These are phyloP conservation scores for Bigelowiella natans DNA, from an alignment of 78 protist species.

Conservation along the genomic window DNA sequence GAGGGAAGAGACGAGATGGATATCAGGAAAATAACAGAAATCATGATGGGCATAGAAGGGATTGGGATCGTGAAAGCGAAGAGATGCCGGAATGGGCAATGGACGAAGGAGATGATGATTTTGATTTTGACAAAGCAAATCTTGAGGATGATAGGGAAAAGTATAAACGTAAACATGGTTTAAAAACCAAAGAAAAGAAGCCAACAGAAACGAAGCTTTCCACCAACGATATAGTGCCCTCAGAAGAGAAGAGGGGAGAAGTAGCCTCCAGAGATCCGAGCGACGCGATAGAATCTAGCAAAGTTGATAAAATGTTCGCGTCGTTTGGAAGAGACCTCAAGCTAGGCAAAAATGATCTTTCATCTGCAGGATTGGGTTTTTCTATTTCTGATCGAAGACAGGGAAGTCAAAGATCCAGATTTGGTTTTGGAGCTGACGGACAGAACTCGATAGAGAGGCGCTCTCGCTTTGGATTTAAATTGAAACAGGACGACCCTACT, in stretches of 20 bases:
- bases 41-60: neutral
- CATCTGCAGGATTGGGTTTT: no score
- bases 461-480: neutral
- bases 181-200: neutral
- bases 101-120: neutral
- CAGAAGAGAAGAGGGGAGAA: no score
- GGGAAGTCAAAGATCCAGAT: no score
- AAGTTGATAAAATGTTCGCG: neutral
- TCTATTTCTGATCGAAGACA: no score
- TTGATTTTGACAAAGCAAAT: neutral
- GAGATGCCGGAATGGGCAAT: neutral
- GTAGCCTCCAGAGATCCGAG: neutral
- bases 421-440: neutral
- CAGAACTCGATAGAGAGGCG: neutral
- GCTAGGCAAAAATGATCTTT: neutral
- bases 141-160: neutral
- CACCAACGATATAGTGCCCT: no score
- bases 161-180: neutral
- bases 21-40: neutral
- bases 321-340: neutral
- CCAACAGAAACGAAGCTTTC: neutral
- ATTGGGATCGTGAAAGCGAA: neutral
- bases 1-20: neutral
- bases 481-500: neutral
- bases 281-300: neutral